Conservation (phyloP, 345 rosid genomes). For the Fremontodendron californicum region DNA sequence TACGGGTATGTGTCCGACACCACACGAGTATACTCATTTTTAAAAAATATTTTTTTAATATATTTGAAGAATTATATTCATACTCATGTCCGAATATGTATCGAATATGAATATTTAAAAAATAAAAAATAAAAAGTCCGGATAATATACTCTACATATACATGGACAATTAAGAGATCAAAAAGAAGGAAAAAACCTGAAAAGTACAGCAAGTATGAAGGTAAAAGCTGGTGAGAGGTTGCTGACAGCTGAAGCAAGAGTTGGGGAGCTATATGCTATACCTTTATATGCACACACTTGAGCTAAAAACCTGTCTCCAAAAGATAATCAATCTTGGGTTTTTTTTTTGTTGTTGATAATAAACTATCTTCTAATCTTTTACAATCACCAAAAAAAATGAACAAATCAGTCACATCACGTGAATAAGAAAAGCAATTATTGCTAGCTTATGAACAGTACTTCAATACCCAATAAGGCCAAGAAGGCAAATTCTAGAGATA, state of each 20-base stretch:
- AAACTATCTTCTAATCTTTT: background rate
- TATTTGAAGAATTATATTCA: too few species aligned
- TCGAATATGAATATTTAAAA: too few species aligned
- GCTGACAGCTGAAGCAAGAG: background rate
- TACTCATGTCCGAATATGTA: too few species aligned
- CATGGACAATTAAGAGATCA: background rate
- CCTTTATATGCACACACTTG: background rate
- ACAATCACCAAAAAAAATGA: background rate
- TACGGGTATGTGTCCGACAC: too few species aligned
- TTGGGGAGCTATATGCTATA: background rate
- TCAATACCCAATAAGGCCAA: conserved; percentile 26
- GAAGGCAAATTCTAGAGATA: conserved; percentile 22
- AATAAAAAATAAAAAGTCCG: too few species aligned
- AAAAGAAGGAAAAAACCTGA: conserved; percentile 20
- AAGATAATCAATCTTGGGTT: background rate
- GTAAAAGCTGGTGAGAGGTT: conserved; percentile 36
- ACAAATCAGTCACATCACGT: background rate
- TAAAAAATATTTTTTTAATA: too few species aligned
- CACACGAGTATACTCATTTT: too few species aligned
- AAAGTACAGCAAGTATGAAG: conserved; percentile 32
- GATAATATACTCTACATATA: too few species aligned
- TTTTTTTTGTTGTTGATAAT: too few species aligned
- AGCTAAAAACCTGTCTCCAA: background rate
- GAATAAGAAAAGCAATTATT: background rate
- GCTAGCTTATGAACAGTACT: background rate